These are phyloP conservation scores for Coemansia sp. DNA, from an alignment of 371 early-diverging fungal species.

Conservation along the genomic window DNA sequence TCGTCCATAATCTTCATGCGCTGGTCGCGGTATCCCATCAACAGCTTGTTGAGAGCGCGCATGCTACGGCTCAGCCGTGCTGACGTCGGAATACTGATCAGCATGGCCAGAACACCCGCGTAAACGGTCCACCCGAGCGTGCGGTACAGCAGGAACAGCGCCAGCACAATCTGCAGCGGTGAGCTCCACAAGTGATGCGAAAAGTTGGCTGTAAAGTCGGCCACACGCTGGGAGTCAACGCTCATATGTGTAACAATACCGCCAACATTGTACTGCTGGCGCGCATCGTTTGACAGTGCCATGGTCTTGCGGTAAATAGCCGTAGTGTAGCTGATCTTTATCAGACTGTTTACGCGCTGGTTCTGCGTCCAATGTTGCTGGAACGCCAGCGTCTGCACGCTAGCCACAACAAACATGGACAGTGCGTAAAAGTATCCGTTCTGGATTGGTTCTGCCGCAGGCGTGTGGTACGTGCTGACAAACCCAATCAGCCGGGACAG, in stretches of 20 bases:
- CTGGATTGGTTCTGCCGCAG: conserved; percentile 56
- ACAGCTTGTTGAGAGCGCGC: conserved; percentile 69
- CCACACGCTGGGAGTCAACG: conserved; percentile 80
- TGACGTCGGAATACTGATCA: conserved; percentile 70
- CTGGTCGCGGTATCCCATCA: conserved; percentile 87
- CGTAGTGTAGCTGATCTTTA: conserved; percentile 74
- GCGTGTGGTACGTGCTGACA: conserved; percentile 52
- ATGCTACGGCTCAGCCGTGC: conserved; percentile 59
- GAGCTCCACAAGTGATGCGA: conserved; percentile 79
- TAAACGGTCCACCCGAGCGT: conserved; percentile 82
- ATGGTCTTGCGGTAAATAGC: conserved; percentile 87
- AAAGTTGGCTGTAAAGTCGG: conserved; percentile 55
- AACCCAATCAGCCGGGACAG: conserved; percentile 74
- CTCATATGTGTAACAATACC: conserved; percentile 90
- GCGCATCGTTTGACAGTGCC: conserved; percentile 71
- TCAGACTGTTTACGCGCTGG: conserved; percentile 47
- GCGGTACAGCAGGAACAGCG: conserved; percentile 73
- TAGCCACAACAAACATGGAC: conserved; percentile 76
- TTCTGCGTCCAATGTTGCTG: conserved; percentile 64
- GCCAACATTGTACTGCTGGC: conserved; percentile 79
- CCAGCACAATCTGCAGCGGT: conserved; percentile 83
- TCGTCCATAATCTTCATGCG: conserved; percentile 92
- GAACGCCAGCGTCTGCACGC: conserved; percentile 72
- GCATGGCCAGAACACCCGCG: conserved; percentile 84
- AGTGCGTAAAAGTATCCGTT: conserved; percentile 62